phyloP scores from a whole-genome alignment of 441 rosid genomes.

The Populus tomentosa region DNA sequence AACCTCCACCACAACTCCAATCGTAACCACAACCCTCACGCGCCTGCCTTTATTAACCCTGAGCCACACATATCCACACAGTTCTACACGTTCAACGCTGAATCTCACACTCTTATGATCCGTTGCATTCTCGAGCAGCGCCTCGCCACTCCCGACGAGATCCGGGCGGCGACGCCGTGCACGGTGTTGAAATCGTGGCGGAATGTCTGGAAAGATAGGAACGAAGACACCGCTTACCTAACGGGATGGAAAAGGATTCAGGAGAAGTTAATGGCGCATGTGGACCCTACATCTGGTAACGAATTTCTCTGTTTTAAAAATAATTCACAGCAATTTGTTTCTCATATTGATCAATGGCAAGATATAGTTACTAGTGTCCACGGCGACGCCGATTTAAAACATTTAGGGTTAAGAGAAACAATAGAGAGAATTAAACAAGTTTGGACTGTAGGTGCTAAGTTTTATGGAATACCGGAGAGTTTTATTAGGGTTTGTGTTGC shows the following conservation, averaged over 20 bases:
- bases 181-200: slow-evolving; percentile 91
- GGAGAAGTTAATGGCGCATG: slow-evolving; percentile 79
- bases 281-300: slow-evolving; percentile 65
- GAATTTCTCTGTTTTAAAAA: slow-evolving; percentile 88
- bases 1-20: slow-evolving; percentile 11
- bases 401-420: slow-evolving; percentile 81
- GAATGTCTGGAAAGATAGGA: slow-evolving; percentile 92
- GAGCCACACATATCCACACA: slow-evolving; percentile 91
- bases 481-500: slow-evolving; percentile 95
- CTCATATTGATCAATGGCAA: slow-evolving; percentile 91
- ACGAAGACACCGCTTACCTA: slow-evolving; percentile 93
- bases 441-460: slow-evolving; percentile 95
- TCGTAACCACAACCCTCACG: background rate
- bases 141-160: slow-evolving; percentile 78
- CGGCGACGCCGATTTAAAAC: slow-evolving; percentile 88
- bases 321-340: slow-evolving; percentile 80
- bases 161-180: slow-evolving; percentile 77
- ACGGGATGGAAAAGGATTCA: slow-evolving; percentile 99
- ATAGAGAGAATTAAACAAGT: slow-evolving; percentile 87
- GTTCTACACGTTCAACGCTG: slow-evolving; percentile 94
- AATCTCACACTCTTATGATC: slow-evolving; percentile 90
- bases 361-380: slow-evolving; percentile 90
- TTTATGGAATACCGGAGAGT: slow-evolving; percentile 96
- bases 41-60: slow-evolving; percentile 48
- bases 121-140: slow-evolving; percentile 84